These are phyloP conservation scores for Cystobasidium tubakii DNA, from an alignment of 768 basidiomycete genomes.

Conservation along the genomic window DNA sequence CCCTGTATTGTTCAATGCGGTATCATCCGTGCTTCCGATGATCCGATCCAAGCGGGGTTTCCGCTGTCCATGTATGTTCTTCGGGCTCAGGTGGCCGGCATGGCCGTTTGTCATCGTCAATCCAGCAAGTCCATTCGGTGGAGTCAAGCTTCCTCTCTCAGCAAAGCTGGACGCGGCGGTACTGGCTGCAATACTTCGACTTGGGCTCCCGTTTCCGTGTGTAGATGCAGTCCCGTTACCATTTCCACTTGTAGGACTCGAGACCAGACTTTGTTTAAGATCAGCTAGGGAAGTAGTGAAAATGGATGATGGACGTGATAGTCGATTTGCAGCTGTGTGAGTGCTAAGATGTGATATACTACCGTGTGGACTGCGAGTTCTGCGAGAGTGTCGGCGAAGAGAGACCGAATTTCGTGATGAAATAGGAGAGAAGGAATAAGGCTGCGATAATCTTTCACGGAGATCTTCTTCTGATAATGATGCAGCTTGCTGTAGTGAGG, in stretches of 20 bases:
- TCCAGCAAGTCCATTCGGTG: slow-evolving; percentile 4
- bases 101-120: background rate
- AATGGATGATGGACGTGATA: background rate
- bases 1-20: no score
- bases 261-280: slow-evolving; percentile 10
- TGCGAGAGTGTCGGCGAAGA: background rate
- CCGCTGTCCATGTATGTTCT: background rate
- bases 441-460: background rate
- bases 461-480: background rate
- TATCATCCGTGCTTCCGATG: slow-evolving; percentile 14
- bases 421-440: slow-evolving; percentile 8
- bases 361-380: background rate
- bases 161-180: background rate
- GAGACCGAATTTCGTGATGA: background rate
- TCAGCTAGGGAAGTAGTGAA: slow-evolving; percentile 1
- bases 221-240: background rate
- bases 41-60: slow-evolving; percentile 21
- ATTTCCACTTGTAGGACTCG: background rate
- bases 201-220: background rate
- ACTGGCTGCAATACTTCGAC: slow-evolving; percentile 1
- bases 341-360: background rate
- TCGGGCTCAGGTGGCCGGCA: background rate
- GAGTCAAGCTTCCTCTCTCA: background rate
- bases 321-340: background rate
- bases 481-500: background rate